Evolutionary conservation across 306 rosid species (phyloP).

Genomic region (Myrica gale): DNA sequence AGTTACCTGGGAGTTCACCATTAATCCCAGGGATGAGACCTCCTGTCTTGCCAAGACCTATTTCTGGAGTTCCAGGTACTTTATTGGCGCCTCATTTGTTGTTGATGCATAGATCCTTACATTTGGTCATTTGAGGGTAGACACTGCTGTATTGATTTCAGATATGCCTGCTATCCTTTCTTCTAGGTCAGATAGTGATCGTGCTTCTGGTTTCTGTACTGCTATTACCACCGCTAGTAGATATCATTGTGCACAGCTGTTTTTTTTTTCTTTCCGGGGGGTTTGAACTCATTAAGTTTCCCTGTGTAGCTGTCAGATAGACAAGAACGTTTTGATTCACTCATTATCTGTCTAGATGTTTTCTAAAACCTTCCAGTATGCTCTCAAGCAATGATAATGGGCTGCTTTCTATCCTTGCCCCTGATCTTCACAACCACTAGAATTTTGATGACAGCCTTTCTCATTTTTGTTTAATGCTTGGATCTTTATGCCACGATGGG

Average conservation of each 20-base stretch:
- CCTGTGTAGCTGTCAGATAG: background rate
- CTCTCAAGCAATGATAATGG: background rate
- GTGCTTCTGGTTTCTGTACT: background rate
- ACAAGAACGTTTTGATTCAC: background rate
- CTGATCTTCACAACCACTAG: background rate
- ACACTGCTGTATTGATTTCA: background rate
- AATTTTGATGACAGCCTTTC: background rate
- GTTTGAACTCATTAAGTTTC: no score
- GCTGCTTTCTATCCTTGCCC: background rate
- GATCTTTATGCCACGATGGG: background rate
- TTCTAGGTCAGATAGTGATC: background rate
- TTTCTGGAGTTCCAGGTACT: slow-evolving; percentile 70
- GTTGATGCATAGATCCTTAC: background rate
- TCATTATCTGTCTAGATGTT: background rate
- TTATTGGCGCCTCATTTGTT: background rate
- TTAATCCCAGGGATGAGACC: slow-evolving; percentile 74
- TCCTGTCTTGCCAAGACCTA: slow-evolving; percentile 80
- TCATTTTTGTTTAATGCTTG: background rate
- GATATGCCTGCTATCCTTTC: background rate
- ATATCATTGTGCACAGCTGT: background rate
- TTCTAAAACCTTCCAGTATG: background rate
- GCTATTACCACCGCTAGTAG: background rate
- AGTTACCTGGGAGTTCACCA: slow-evolving; percentile 50
- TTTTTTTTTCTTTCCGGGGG: background rate
- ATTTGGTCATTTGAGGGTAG: background rate